Evolutionary conservation across 176 grass and related monocot species (phyloP).

Genomic region (Bolboschoenus planiculmis): DNA sequence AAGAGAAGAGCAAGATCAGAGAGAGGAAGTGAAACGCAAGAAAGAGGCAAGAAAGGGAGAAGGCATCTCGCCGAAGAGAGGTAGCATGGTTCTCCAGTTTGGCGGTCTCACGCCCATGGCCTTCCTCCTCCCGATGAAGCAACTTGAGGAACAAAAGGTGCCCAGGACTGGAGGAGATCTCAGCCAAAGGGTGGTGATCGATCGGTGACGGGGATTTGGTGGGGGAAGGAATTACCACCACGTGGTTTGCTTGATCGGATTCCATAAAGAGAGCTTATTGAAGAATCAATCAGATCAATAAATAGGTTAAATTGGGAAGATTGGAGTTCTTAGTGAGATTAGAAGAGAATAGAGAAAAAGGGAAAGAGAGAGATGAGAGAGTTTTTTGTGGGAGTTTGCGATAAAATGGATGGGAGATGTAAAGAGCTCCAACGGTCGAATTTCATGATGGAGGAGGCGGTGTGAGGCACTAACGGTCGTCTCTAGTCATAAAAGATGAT

Average conservation of each 20-base stretch:
- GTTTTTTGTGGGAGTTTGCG: background rate
- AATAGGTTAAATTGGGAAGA: constrained; percentile 17
- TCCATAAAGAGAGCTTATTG: constrained; percentile 3
- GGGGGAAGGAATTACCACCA: constrained; percentile 22
- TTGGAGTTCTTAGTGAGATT: constrained; percentile 21
- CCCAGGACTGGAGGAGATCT: constrained; percentile 65
- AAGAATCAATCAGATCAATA: background rate
- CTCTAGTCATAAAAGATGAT: background rate
- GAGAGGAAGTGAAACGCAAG: constrained; percentile 75
- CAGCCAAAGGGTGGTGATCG: constrained; percentile 49
- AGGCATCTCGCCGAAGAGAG: constrained; percentile 50
- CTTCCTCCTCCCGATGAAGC: constrained; percentile 76
- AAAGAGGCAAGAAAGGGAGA: constrained; percentile 83
- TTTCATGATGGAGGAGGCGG: background rate
- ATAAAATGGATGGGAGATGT: background rate
- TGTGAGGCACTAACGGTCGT: constrained; percentile 7
- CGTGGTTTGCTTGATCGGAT: background rate
- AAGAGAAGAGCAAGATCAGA: constrained; percentile 66
- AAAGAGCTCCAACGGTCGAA: constrained; percentile 51
- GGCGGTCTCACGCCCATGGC: constrained; percentile 24
- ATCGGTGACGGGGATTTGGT: background rate
- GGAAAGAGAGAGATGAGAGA: constrained; percentile 8
- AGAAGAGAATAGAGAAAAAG: constrained; percentile 26
- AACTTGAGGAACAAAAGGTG: constrained; percentile 88
- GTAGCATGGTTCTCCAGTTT: constrained; percentile 54